These are phyloP conservation scores for Termitomyces heimii DNA, from an alignment of 768 basidiomycete genomes.

Conservation along the genomic window DNA sequence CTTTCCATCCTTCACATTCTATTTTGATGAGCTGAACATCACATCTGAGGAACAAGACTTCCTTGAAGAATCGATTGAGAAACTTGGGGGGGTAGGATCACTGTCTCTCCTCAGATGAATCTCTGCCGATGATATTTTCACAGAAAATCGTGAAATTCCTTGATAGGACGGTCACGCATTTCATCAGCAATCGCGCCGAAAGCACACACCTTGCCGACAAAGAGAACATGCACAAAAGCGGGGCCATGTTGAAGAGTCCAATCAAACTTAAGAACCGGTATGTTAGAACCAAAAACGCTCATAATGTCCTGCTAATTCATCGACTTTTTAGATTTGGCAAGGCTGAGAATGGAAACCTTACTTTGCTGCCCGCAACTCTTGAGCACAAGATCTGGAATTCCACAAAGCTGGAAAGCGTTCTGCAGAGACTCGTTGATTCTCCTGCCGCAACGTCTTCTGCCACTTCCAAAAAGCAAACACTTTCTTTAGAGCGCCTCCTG, in stretches of 20 bases:
- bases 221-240: constrained; percentile 49
- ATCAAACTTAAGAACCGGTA: constrained; percentile 58
- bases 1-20: constrained; percentile 81
- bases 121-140: background rate
- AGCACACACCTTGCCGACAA: constrained; percentile 44
- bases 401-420: constrained; percentile 63
- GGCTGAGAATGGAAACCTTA: constrained; percentile 30
- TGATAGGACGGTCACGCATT: constrained; percentile 79
- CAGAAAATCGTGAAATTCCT: constrained; percentile 89
- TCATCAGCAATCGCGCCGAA: constrained; percentile 61
- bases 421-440: constrained; percentile 55
- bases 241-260: constrained; percentile 52
- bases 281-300: constrained; percentile 10
- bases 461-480: constrained; percentile 28
- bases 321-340: constrained; percentile 6
- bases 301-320: background rate
- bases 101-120: background rate
- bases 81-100: constrained; percentile 72
- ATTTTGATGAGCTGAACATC: constrained; percentile 64
- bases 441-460: constrained; percentile 22
- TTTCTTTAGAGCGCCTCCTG: constrained; percentile 54
- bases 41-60: constrained; percentile 34
- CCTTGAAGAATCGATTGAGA: constrained; percentile 51
- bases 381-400: constrained; percentile 87
- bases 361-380: constrained; percentile 61